phyloP scores from a whole-genome alignment of 345 rosid species.

The Geranium brycei region DNA sequence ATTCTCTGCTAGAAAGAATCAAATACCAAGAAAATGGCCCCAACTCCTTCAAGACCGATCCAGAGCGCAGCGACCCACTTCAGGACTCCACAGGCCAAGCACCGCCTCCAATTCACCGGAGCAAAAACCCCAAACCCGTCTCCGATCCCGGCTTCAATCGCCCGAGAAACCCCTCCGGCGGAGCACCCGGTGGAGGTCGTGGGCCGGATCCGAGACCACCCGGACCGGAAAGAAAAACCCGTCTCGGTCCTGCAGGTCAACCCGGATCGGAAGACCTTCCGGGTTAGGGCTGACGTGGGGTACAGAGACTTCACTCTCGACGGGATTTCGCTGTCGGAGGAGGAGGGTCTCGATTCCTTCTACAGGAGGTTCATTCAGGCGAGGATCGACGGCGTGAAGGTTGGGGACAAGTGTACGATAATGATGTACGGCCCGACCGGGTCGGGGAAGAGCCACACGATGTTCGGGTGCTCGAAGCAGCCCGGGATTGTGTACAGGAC shows the following conservation, averaged over 20 bases:
- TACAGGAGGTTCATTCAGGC: constrained; percentile 64
- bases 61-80: not conserved
- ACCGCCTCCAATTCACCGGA: constrained; percentile 16
- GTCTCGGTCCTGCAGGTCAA: constrained; percentile 43
- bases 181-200: constrained; percentile 27
- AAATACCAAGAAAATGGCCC: not conserved
- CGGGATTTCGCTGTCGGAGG: constrained; percentile 73
- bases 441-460: constrained; percentile 85
- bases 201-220: constrained; percentile 41
- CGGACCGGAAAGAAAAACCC: constrained; percentile 49
- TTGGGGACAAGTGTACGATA: constrained; percentile 69
- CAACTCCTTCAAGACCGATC: not conserved
- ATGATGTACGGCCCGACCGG: constrained; percentile 99
- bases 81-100: constrained; percentile 23
- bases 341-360: constrained; percentile 57
- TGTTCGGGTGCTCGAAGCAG: constrained; percentile 85
- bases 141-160: constrained; percentile 13
- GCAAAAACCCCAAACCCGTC: constrained; percentile 12
- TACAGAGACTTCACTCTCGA: constrained; percentile 84
- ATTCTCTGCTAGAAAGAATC: no score
- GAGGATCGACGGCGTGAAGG: constrained; percentile 64
- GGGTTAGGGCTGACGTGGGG: constrained; percentile 77
- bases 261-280: constrained; percentile 42
- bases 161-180: constrained; percentile 15
- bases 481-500: constrained; percentile 83